Evolutionary conservation across 2,329 filamentous ascomycete genomes (phyloP).

Genomic region (Exophiala alcalophila): DNA sequence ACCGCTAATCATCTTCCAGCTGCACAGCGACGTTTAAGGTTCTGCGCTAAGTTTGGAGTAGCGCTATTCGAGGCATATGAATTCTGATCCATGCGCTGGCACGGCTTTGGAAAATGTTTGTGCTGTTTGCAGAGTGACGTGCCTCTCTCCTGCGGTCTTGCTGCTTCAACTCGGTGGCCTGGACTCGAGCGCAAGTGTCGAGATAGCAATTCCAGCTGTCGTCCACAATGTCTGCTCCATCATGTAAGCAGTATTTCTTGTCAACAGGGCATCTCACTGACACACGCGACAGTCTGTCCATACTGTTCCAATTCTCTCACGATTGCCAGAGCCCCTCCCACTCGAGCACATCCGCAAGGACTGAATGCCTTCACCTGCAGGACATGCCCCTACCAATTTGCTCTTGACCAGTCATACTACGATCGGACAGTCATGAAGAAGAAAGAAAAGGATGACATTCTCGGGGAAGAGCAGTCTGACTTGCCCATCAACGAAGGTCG

Average conservation of each 20-base stretch:
- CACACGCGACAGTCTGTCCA: slow-evolving; percentile 51
- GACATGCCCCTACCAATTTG: slow-evolving; percentile 89
- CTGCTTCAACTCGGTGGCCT: too few relatives aligned
- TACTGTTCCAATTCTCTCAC: slow-evolving; percentile 51
- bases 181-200: too few relatives aligned
- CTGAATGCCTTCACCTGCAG: slow-evolving; percentile 89
- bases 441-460: slow-evolving; percentile 84
- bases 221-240: slow-evolving; percentile 38
- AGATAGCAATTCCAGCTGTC: too few relatives aligned
- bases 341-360: slow-evolving; percentile 40
- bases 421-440: slow-evolving; percentile 76
- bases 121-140: too few relatives aligned
- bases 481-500: slow-evolving; percentile 30
- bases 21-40: too few relatives aligned
- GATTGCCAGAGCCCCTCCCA: slow-evolving; percentile 42
- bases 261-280: too few relatives aligned
- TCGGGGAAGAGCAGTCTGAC: slow-evolving; percentile 54
- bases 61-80: too few relatives aligned
- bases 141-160: too few relatives aligned
- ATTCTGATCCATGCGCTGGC: too few relatives aligned
- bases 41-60: too few relatives aligned
- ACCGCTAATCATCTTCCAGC: too few relatives aligned
- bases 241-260: slow-evolving; percentile 39
- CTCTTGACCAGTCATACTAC: slow-evolving; percentile 74
- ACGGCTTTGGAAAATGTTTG: too few relatives aligned